A percentile compares a stretch with the other conserved stretches of the same genome.
Conservation (phyloP, 371 early-diverging fungal genomes). For the Cokeromyces recurvatus region DNA sequence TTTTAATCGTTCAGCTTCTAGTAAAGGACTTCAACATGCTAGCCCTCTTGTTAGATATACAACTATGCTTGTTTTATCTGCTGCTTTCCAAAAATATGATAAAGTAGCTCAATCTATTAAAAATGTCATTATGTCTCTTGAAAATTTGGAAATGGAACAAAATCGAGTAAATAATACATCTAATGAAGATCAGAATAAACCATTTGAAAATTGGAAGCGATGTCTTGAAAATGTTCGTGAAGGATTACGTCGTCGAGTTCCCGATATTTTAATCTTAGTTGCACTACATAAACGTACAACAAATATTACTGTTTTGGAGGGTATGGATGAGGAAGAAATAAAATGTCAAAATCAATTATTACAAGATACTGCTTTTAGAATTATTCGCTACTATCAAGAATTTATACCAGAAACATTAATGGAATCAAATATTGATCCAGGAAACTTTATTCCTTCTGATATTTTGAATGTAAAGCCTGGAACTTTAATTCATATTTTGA, state of each 20-base stretch:
- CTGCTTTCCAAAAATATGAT: constrained; percentile 61
- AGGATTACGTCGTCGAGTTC: constrained; percentile 65
- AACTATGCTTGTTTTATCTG: constrained; percentile 52
- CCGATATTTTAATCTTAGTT: constrained; percentile 69
- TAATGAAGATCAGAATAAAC: not conserved
- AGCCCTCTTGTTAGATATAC: constrained; percentile 67
- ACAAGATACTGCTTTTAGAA: constrained; percentile 49
- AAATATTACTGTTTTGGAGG: constrained; percentile 7
- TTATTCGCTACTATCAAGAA: constrained; percentile 66
- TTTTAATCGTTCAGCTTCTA: constrained; percentile 51
- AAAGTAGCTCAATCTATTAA: constrained; percentile 34
- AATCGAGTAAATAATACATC: not conserved
- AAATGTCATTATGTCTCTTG: constrained; percentile 26
- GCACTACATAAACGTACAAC: constrained; percentile 42
- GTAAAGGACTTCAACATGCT: constrained; percentile 66
- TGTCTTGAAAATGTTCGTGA: constrained; percentile 39
- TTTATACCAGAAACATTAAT: constrained; percentile 61
- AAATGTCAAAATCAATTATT: constrained; percentile 44
- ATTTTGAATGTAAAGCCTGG: constrained; percentile 51
- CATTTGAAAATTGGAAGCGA: constrained; percentile 28
- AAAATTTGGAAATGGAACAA: constrained; percentile 6
- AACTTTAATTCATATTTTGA: constrained; percentile 55
- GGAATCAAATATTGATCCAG: constrained; percentile 70
- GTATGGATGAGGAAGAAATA: constrained; percentile 17
- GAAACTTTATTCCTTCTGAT: constrained; percentile 70